Conservation (phyloP, 1,284 basidiomycete species). For the Schizopora paradoxa region DNA sequence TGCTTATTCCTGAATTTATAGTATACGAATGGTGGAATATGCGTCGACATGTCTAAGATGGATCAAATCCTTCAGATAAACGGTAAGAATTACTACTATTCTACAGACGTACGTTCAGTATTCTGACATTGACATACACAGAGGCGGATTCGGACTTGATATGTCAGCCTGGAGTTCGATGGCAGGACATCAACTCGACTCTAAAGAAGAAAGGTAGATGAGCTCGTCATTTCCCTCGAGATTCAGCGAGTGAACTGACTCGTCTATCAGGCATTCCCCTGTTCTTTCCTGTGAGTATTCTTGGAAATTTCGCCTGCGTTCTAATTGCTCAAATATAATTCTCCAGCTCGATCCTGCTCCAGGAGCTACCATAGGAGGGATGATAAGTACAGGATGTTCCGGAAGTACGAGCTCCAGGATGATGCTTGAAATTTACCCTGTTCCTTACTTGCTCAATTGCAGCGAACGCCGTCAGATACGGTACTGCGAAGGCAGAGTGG, state of each 20-base stretch:
- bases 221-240: too few species aligned
- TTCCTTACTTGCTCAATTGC: conserved; percentile 21
- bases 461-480: conserved; percentile 87
- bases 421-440: neutral
- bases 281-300: conserved; percentile 76
- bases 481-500: conserved; percentile 82
- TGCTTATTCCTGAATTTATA: conserved; percentile 19
- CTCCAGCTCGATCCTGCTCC: conserved; percentile 73
- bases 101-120: conserved; percentile 8
- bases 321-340: neutral
- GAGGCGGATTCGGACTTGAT: conserved; percentile 78
- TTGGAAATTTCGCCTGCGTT: neutral
- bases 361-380: conserved; percentile 85
- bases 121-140: conserved; percentile 25
- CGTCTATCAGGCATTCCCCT: conserved; percentile 52
- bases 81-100: conserved; percentile 36
- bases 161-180: conserved; percentile 79
- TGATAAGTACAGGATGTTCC: conserved; percentile 82
- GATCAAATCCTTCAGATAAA: conserved; percentile 76
- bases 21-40: conserved; percentile 39
- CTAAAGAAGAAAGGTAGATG: conserved; percentile 63
- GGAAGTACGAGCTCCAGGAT: conserved; percentile 48
- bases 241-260: conserved; percentile 2
- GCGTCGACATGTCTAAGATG: conserved; percentile 81
- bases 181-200: conserved; percentile 82